Conservation (phyloP, 257 asterid species). For the Jacaranda copaia region DNA sequence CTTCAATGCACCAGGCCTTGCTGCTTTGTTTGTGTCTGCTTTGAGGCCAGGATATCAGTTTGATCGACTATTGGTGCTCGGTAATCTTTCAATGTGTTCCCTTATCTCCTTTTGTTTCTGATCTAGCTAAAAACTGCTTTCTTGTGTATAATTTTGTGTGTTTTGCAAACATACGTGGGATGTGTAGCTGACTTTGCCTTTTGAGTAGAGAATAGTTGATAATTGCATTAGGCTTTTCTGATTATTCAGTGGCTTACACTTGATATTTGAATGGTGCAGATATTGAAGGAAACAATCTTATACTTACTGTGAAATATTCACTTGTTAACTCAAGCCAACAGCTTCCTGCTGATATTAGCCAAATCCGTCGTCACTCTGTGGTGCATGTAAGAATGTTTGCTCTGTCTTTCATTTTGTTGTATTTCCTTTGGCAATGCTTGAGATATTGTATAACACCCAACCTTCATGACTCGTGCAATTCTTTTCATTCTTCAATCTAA, state of each 20-base stretch:
- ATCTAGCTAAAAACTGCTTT: conserved; percentile 17
- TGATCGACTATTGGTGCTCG: conserved; percentile 90
- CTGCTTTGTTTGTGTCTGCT: conserved; percentile 62
- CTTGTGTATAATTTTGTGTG: background rate
- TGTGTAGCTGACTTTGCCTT: too few relatives aligned
- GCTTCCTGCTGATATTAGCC: conserved; percentile 82
- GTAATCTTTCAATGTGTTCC: conserved; percentile 47
- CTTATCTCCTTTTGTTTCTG: conserved; percentile 8
- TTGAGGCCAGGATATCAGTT: conserved; percentile 85
- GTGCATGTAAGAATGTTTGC: conserved; percentile 73
- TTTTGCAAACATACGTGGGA: too few relatives aligned
- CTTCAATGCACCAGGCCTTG: conserved; percentile 65
- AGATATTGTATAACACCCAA: background rate
- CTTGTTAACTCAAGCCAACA: conserved; percentile 64
- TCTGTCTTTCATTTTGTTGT: conserved; percentile 17
- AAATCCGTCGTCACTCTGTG: conserved; percentile 68
- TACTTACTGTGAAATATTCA: conserved; percentile 86
- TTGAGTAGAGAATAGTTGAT: background rate
- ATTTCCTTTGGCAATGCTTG: conserved; percentile 18
- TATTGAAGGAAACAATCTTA: conserved; percentile 74
- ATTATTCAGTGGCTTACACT: conserved; percentile 1
- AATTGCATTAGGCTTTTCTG: conserved; percentile 11
- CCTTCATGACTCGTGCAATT: conserved; percentile 1
- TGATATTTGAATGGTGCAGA: conserved; percentile 55
- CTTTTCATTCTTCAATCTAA: background rate